A percentile compares a stretch with the other conserved stretches of the same genome.
Evolutionary conservation across 1,284 basidiomycete species (phyloP).

Genomic region (Porodaedalea pini): DNA sequence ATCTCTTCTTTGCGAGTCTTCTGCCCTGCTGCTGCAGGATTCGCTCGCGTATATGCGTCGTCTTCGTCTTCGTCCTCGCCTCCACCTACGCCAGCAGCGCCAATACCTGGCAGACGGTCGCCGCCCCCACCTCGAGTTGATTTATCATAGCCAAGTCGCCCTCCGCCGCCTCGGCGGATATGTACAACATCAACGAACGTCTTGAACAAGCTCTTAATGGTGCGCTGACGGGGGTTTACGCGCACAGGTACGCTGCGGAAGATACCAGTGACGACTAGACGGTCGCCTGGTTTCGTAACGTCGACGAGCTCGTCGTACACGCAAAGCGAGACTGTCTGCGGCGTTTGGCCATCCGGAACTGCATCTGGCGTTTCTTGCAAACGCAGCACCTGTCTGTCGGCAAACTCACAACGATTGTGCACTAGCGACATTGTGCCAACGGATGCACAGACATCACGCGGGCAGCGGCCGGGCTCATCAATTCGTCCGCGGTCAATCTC

Average conservation of each 20-base stretch:
- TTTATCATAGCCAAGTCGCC: conserved; percentile 76
- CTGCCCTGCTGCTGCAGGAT: conserved; percentile 33
- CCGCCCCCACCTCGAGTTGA: conserved; percentile 75
- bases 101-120: conserved; percentile 72
- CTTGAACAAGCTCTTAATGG: conserved; percentile 94
- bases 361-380: conserved; percentile 97
- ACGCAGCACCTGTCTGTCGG: conserved; percentile 92
- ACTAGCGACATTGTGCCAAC: conserved; percentile 91
- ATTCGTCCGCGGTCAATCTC: conserved; percentile 97
- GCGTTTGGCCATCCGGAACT: conserved; percentile 97
- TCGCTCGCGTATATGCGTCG: conserved; percentile 31
- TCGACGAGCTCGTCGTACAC: conserved; percentile 98
- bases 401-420: conserved; percentile 96
- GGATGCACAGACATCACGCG: conserved; percentile 86
- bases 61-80: conserved; percentile 54
- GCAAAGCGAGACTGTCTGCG: conserved; percentile 93
- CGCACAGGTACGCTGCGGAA: conserved; percentile 93
- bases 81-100: conserved; percentile 73
- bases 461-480: conserved; percentile 87
- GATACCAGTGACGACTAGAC: conserved; percentile 89
- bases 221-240: conserved; percentile 87
- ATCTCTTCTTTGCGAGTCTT: conserved; percentile 54
- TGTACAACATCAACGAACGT: conserved; percentile 97
- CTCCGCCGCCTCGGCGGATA: conserved; percentile 72
- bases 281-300: conserved; percentile 90